These are phyloP conservation scores for Fusarium siculi DNA, from an alignment of 2,329 filamentous ascomycete genomes.

Conservation along the genomic window DNA sequence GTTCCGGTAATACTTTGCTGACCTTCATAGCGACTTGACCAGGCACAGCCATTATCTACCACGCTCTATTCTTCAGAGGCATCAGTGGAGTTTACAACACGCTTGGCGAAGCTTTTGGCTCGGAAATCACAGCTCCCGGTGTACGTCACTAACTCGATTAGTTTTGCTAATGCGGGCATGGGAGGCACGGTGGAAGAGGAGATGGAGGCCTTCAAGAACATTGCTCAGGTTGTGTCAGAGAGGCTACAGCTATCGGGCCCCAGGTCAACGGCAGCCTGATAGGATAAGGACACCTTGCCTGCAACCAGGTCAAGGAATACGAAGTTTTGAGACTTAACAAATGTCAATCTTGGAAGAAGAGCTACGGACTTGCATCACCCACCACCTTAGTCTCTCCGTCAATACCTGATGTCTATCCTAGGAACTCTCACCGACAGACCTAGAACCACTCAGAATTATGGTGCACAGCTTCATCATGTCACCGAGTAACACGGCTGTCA, in stretches of 20 bases:
- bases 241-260: slow-evolving; percentile 41
- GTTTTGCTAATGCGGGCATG: slow-evolving; percentile 76
- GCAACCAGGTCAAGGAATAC: background rate
- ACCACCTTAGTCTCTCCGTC: background rate
- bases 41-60: slow-evolving; percentile 76
- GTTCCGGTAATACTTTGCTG: slow-evolving; percentile 16
- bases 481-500: slow-evolving; percentile 30
- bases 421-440: background rate
- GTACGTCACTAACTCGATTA: slow-evolving; percentile 92
- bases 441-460: background rate
- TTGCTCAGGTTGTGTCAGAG: slow-evolving; percentile 72
- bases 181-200: slow-evolving; percentile 91
- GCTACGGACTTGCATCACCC: background rate
- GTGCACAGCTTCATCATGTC: slow-evolving; percentile 6
- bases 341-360: background rate
- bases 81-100: slow-evolving; percentile 86
- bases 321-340: background rate
- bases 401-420: background rate
- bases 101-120: slow-evolving; percentile 86
- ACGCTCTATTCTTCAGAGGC: slow-evolving; percentile 79
- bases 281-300: background rate
- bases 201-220: slow-evolving; percentile 84
- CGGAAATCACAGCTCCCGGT: slow-evolving; percentile 76
- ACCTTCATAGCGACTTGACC: slow-evolving; percentile 58
- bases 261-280: slow-evolving; percentile 9